Conservation (phyloP, 1,284 basidiomycete species). For the Coniferiporia weirii region DNA sequence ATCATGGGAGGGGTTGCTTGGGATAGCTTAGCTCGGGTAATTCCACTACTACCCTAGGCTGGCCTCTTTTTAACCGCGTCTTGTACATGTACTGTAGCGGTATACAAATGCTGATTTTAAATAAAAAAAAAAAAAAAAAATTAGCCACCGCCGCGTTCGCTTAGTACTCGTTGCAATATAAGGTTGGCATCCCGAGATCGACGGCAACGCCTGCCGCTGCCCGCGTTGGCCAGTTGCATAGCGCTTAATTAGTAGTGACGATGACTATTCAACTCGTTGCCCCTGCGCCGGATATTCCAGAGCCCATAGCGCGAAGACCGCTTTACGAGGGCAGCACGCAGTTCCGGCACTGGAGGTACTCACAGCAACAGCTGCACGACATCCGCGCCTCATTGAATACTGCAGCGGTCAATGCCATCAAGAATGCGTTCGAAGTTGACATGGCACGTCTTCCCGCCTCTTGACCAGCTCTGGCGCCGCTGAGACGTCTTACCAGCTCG, state of each 20-base stretch:
- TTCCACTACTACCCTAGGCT: too few relatives aligned
- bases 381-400: conserved; percentile 65
- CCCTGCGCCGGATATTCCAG: not conserved
- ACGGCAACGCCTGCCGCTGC: too few relatives aligned
- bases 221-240: too few relatives aligned
- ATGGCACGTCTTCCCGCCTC: conserved; percentile 45
- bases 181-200: not conserved
- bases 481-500: conserved; percentile 41
- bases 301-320: conserved; percentile 18
- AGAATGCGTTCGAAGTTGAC: conserved; percentile 72
- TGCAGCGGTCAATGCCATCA: conserved; percentile 71
- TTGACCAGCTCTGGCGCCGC: conserved; percentile 18
- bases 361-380: conserved; percentile 52
- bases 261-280: conserved; percentile 7
- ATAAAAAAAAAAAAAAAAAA: too few relatives aligned
- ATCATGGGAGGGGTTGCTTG: too few relatives aligned
- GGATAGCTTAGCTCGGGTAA: too few relatives aligned
- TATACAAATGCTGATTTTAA: too few relatives aligned
- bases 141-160: too few relatives aligned
- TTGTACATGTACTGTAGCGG: too few relatives aligned
- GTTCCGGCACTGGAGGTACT: conserved; percentile 85
- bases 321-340: conserved; percentile 85
- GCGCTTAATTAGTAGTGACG: not conserved
- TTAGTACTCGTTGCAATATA: too few relatives aligned
- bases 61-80: too few relatives aligned